A percentile compares a stretch with the other conserved stretches of the same genome.
phyloP scores from a whole-genome alignment of 2,329 filamentous ascomycete genomes.

The Fonsecaea multimorphosa region DNA sequence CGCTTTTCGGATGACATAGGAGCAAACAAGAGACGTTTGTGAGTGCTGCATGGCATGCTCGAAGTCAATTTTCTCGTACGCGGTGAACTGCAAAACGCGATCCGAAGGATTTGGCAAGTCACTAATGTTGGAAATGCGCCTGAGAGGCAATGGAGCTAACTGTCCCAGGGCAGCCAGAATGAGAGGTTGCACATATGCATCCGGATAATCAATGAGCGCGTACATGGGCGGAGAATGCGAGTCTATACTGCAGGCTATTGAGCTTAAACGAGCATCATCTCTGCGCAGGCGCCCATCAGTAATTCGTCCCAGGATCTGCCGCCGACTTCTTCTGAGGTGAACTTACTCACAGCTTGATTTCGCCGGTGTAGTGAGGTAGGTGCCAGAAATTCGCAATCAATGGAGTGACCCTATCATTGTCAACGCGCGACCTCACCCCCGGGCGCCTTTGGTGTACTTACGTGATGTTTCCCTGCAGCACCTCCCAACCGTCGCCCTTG shows the following conservation, averaged over 20 bases:
- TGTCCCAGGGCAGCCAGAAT: constrained; percentile 74
- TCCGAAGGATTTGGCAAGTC: constrained; percentile 54
- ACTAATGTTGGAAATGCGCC: constrained; percentile 60
- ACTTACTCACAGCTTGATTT: constrained; percentile 81
- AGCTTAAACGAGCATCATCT: constrained; percentile 17
- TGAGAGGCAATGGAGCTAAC: constrained; percentile 62
- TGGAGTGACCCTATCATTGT: constrained; percentile 74
- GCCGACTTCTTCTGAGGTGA: constrained; percentile 1
- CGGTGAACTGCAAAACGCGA: constrained; percentile 75
- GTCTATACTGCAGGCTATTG: neutral
- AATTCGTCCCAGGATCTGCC: neutral
- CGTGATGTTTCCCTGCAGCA: constrained; percentile 84
- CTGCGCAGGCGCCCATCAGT: constrained; percentile 20
- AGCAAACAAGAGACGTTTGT: constrained; percentile 73
- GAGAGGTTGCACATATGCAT: constrained; percentile 86
- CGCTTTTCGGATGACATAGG: constrained; percentile 94
- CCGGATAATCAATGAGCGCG: constrained; percentile 82
- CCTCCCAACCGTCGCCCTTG: constrained; percentile 89
- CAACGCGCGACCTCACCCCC: constrained; percentile 23
- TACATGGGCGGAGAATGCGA: constrained; percentile 56
- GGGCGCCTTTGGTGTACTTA: constrained; percentile 54
- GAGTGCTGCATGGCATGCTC: constrained; percentile 70
- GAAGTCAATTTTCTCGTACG: constrained; percentile 90
- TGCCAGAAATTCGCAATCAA: constrained; percentile 93
- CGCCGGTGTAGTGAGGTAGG: constrained; percentile 67